These are phyloP conservation scores for Sanghuangporus sanghuang DNA, from an alignment of 1,284 basidiomycete genomes.

Conservation along the genomic window DNA sequence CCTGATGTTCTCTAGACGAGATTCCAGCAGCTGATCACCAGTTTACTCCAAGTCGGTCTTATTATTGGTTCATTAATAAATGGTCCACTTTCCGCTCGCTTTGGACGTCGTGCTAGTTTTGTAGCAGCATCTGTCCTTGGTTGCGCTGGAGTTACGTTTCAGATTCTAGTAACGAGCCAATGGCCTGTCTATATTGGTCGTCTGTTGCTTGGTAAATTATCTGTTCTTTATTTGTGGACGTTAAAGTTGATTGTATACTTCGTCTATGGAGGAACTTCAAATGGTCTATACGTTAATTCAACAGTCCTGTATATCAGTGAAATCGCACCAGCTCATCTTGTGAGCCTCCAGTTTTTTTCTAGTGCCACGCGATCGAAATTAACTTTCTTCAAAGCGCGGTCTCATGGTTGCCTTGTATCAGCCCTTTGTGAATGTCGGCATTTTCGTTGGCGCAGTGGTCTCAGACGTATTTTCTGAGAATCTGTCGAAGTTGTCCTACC, in stretches of 20 bases:
- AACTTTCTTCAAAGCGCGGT: conserved; percentile 8
- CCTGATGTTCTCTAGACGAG: conserved; percentile 1
- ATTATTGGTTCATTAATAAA: conserved; percentile 15
- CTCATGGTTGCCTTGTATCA: conserved; percentile 18
- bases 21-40: conserved; percentile 21
- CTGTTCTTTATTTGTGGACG: not conserved
- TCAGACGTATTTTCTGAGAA: conserved; percentile 19
- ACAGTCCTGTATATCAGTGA: conserved; percentile 21
- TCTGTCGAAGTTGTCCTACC: conserved; percentile 19
- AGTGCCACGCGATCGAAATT: not conserved
- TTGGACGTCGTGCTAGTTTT: conserved; percentile 17
- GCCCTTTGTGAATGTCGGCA: conserved; percentile 18
- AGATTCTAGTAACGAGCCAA: conserved; percentile 18
- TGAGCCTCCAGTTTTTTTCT: not conserved
- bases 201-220: conserved; percentile 15
- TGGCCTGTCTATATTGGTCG: conserved; percentile 19
- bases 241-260: not conserved
- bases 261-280: conserved; percentile 11
- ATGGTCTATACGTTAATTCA: conserved; percentile 20
- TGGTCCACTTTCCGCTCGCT: conserved; percentile 17
- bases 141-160: conserved; percentile 17
- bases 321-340: conserved; percentile 13
- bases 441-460: conserved; percentile 18
- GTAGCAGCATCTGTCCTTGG: conserved; percentile 16
- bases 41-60: conserved; percentile 19